Base-by-base conservation (phyloP, 2,329 filamentous ascomycete species). In the Alternaria brassicae region DNA sequence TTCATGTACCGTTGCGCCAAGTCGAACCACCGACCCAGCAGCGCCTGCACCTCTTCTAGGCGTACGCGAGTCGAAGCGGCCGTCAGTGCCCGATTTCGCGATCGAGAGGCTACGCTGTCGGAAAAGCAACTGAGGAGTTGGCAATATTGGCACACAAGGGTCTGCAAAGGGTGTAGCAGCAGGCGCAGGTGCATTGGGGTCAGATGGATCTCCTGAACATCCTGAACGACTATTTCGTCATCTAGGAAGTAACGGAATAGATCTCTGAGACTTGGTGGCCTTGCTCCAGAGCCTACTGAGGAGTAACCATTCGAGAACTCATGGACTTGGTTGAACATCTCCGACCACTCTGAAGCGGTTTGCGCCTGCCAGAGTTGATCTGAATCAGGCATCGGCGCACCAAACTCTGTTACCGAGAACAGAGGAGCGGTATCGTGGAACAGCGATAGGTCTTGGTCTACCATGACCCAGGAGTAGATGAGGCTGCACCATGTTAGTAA, bases 401-500 rank as follows among this genome's bases (percentile, higher is more conserved):
- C 83, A 47, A 91, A 84, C 58, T 91, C 88, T 28, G 84, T 88
- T 53, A 90, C 84, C 13, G 87, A 85, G 56, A 91, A 84, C 30
- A 90, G 78, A 0, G 74, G 73, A 28, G 69, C 69, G 2, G 71
- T 69, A 68, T 84, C 81, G 54, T 82, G 72, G 66, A 62, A 79
- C 68, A 50, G 74, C 3, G 74, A 74, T 3, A 75, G 48, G 51
- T 92, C 89, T 68, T 91, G 89, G 70, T 92, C 89, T 23, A 90
- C 83, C 85, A 90, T 89, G 19, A 89, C 86, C 87, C 89, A 91
- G 54, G 89, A 90, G 77, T 91, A 91, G n/a, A 90, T 85, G 30
- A 91, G 80, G 65, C 89, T 89, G 44, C 5, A 17, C 21, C 4
- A 19, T 41, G 25, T 71, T 62, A 71, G 62, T 47, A 56, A 50